A percentile compares a stretch with the other conserved stretches of the same genome.
Evolutionary conservation across 2,329 filamentous ascomycete genomes (phyloP).

Genomic region (Cordyceps pruinosa): DNA sequence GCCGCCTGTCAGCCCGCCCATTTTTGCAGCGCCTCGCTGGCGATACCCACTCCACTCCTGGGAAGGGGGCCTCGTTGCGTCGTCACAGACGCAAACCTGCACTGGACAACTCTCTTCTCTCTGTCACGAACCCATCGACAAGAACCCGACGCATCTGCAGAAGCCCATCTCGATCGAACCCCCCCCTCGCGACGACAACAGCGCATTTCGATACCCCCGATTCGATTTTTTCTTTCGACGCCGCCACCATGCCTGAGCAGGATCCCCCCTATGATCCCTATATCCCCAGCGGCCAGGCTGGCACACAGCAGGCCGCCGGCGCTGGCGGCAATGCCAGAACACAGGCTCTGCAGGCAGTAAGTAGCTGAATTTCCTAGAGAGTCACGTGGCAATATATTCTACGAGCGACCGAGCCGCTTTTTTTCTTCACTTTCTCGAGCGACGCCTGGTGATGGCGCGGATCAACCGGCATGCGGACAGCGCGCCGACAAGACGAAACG

Average conservation of each 20-base stretch:
- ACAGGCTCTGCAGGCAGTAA: slow-evolving; percentile 75
- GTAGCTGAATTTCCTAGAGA: slow-evolving; percentile 32
- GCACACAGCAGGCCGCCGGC: slow-evolving; percentile 31
- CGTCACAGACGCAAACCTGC: slow-evolving; percentile 8
- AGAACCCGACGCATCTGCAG: neutral
- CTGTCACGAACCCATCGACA: neutral
- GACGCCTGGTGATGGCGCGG: neutral
- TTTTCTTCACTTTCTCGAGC: neutral
- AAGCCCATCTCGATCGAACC: neutral
- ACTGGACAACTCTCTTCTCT: slow-evolving; percentile 1
- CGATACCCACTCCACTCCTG: slow-evolving; percentile 3
- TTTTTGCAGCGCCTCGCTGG: slow-evolving; percentile 4
- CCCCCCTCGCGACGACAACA: neutral
- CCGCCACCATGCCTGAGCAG: slow-evolving; percentile 42
- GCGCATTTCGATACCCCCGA: neutral
- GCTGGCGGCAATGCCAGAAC: slow-evolving; percentile 44
- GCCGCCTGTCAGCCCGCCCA: slow-evolving; percentile 2
- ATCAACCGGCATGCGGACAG: neutral
- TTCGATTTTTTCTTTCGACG: neutral
- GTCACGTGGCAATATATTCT: neutral
- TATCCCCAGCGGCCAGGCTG: slow-evolving; percentile 62
- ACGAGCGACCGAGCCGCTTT: neutral
- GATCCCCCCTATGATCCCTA: slow-evolving; percentile 78
- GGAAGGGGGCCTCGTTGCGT: neutral
- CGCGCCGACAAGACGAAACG: neutral